Conservation (phyloP, 192 early-diverging fungal genomes). For the Umbelopsis vinacea region DNA sequence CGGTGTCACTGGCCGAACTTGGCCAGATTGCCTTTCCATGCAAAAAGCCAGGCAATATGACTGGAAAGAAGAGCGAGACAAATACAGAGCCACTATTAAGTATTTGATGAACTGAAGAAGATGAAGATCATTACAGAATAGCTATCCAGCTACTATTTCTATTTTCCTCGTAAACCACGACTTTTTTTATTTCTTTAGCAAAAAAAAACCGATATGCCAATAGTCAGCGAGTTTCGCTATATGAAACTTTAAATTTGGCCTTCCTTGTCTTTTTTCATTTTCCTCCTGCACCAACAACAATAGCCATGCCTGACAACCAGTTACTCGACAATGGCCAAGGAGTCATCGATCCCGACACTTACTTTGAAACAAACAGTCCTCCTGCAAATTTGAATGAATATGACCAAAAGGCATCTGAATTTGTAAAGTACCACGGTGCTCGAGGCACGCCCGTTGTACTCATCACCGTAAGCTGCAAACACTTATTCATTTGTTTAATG, state of each 20-base stretch:
- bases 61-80: too few species aligned
- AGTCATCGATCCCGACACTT: constrained; percentile 72
- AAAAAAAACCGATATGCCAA: neutral
- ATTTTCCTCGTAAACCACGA: too few species aligned
- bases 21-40: too few species aligned
- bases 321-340: constrained; percentile 46
- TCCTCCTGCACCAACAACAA: neutral
- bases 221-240: neutral
- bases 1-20: too few species aligned
- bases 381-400: constrained; percentile 67
- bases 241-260: neutral
- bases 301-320: constrained; percentile 14
- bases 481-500: too few species aligned
- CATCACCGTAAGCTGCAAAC: constrained; percentile 67
- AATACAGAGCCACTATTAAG: too few species aligned
- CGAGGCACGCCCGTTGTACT: constrained; percentile 76
- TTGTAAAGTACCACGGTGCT: constrained; percentile 58
- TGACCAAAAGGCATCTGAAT: constrained; percentile 58
- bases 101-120: too few species aligned
- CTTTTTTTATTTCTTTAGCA: too few species aligned
- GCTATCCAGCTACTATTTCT: too few species aligned
- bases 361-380: constrained; percentile 72
- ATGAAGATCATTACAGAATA: too few species aligned
- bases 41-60: too few species aligned
- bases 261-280: neutral